phyloP scores from a whole-genome alignment of 371 early-diverging fungal genomes.

The Apophysomyces variabilis region DNA sequence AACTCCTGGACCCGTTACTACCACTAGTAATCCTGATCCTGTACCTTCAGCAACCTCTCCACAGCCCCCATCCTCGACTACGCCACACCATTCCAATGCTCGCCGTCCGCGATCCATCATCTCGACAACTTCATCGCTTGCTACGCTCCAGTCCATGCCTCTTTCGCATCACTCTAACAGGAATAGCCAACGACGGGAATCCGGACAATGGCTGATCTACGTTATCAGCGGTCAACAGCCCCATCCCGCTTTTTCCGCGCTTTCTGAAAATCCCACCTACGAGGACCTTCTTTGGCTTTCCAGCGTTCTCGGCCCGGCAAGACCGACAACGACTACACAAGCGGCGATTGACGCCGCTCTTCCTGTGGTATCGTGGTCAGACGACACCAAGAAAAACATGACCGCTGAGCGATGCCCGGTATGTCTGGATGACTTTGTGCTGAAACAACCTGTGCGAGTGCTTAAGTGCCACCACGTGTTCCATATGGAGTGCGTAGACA shows the following conservation, averaged over 20 bases:
- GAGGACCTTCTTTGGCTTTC: constrained; percentile 65
- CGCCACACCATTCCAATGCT: constrained; percentile 6
- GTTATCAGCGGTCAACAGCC: constrained; percentile 29
- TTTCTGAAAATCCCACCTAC: constrained; percentile 51
- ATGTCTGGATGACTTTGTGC: constrained; percentile 73
- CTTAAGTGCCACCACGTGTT: constrained; percentile 83
- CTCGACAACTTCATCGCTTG: constrained; percentile 31
- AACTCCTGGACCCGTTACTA: too few relatives aligned
- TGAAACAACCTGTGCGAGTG: constrained; percentile 67
- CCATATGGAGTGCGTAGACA: constrained; percentile 86
- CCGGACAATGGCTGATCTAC: constrained; percentile 48
- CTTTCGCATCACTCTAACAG: constrained; percentile 29
- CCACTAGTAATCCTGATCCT: not conserved
- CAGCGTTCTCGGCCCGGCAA: constrained; percentile 61
- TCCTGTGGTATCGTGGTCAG: constrained; percentile 42
- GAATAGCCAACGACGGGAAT: constrained; percentile 7
- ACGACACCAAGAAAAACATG: constrained; percentile 30
- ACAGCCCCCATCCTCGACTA: constrained; percentile 3
- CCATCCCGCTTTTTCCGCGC: constrained; percentile 14
- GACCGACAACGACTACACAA: constrained; percentile 59
- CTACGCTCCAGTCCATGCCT: constrained; percentile 34
- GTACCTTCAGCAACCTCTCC: not conserved
- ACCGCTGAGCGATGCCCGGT: constrained; percentile 49
- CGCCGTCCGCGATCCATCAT: constrained; percentile 29
- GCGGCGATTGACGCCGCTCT: constrained; percentile 50